A percentile compares a stretch with the other conserved stretches of the same genome.
phyloP scores from a whole-genome alignment of 1,284 basidiomycete genomes.

The Abortiporus biennis region DNA sequence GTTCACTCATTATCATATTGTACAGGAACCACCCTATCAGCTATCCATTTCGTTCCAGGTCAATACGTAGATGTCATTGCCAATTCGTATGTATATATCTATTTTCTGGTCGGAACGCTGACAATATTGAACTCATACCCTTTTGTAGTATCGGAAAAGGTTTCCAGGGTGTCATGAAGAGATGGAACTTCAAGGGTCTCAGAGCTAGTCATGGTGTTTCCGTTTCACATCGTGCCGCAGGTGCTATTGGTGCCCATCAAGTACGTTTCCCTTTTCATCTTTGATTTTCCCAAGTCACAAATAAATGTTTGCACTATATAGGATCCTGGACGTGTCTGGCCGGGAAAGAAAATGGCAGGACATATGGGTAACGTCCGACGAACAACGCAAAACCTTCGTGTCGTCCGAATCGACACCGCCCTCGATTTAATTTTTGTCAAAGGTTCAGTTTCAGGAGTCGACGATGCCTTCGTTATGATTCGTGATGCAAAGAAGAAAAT shows the following conservation, averaged over 20 bases:
- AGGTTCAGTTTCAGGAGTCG: constrained; percentile 70
- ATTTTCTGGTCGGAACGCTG: neutral
- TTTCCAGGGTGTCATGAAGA: constrained; percentile 96
- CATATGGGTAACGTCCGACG: constrained; percentile 82
- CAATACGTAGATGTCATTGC: constrained; percentile 94
- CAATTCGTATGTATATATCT: constrained; percentile 67
- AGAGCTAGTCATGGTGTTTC: constrained; percentile 97
- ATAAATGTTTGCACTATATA: constrained; percentile 25
- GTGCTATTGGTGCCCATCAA: constrained; percentile 94
- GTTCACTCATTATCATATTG: constrained; percentile 7
- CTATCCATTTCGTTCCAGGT: constrained; percentile 95
- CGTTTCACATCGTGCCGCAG: constrained; percentile 87
- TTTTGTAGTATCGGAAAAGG: constrained; percentile 85
- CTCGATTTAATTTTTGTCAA: constrained; percentile 87
- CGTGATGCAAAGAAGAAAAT: constrained; percentile 86
- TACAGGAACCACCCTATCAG: constrained; percentile 82
- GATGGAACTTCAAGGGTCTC: constrained; percentile 90
- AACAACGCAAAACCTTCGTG: constrained; percentile 86
- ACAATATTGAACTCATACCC: constrained; percentile 3
- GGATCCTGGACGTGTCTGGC: constrained; percentile 93
- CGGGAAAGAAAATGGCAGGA: constrained; percentile 98
- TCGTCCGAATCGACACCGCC: constrained; percentile 82
- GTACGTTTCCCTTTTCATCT: constrained; percentile 34
- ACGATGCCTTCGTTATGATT: constrained; percentile 66
- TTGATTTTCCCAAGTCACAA: constrained; percentile 15